Conservation (phyloP, 768 basidiomycete genomes). For the Cystofilobasidium bisporidii region DNA sequence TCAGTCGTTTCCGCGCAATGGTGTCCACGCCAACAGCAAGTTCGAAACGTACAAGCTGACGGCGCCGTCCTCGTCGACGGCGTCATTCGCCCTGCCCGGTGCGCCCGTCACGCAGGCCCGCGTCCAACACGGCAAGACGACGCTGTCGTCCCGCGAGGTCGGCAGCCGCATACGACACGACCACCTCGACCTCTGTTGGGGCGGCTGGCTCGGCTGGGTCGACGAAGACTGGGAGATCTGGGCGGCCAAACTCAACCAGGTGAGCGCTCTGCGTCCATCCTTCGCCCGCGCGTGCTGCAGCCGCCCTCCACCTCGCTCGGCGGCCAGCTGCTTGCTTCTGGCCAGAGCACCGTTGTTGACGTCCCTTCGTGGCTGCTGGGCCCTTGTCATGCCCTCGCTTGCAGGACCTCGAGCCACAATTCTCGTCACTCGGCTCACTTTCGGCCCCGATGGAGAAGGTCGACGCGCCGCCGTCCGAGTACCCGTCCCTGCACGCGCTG, state of each 20-base stretch:
- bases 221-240: conserved; percentile 58
- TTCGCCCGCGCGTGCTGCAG: no score
- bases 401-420: conserved; percentile 20
- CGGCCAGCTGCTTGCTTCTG: background rate
- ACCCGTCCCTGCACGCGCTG: conserved; percentile 58
- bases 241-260: conserved; percentile 51
- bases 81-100: conserved; percentile 46
- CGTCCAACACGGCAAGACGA: conserved; percentile 49
- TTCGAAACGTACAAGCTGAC: conserved; percentile 74
- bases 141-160: conserved; percentile 68
- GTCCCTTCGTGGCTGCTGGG: no score
- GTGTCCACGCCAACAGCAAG: conserved; percentile 60
- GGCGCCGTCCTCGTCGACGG: conserved; percentile 48
- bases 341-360: no score
- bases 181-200: conserved; percentile 53
- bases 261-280: conserved; percentile 40
- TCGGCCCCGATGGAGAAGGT: conserved; percentile 33
- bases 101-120: conserved; percentile 46
- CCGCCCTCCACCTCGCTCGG: no score
- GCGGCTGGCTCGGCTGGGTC: conserved; percentile 53
- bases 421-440: conserved; percentile 27
- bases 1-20: conserved; percentile 37
- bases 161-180: conserved; percentile 77
- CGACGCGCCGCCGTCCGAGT: conserved; percentile 51
- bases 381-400: no score